phyloP scores from a whole-genome alignment of 192 early-diverging fungal genomes.

The Glomus cerebriforme region DNA sequence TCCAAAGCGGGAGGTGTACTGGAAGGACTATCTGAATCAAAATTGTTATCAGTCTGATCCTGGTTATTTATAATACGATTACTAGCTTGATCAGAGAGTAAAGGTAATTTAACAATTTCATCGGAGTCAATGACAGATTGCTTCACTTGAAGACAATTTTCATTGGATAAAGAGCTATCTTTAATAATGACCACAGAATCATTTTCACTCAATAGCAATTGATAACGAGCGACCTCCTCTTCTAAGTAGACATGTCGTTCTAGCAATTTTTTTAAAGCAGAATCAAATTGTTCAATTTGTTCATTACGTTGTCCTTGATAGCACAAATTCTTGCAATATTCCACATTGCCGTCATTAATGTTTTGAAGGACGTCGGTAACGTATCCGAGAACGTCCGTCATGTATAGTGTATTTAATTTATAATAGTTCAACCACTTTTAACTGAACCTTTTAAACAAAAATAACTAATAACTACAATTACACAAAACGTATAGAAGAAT shows the following conservation, averaged over 20 bases:
- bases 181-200: constrained; percentile 27
- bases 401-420: background rate
- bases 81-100: background rate
- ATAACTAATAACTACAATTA: too few species aligned
- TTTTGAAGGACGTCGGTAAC: constrained; percentile 28
- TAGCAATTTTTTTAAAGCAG: constrained; percentile 5
- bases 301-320: background rate
- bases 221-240: constrained; percentile 12
- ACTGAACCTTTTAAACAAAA: too few species aligned
- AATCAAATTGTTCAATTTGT: background rate
- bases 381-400: constrained; percentile 22
- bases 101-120: background rate
- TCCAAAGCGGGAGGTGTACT: background rate
- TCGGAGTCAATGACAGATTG: background rate
- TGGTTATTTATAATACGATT: background rate
- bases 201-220: constrained; percentile 15
- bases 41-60: background rate
- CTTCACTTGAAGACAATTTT: background rate
- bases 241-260: constrained; percentile 6
- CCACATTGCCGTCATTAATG: constrained; percentile 13
- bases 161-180: background rate
- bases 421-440: too few species aligned
- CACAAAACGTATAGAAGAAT: too few species aligned
- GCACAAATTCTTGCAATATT: background rate
- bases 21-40: background rate